Percentiles rank a stretch among this genome's conserved stretches.
phyloP scores from a whole-genome alignment of 345 rosid species.

The Raphanus sativus region DNA sequence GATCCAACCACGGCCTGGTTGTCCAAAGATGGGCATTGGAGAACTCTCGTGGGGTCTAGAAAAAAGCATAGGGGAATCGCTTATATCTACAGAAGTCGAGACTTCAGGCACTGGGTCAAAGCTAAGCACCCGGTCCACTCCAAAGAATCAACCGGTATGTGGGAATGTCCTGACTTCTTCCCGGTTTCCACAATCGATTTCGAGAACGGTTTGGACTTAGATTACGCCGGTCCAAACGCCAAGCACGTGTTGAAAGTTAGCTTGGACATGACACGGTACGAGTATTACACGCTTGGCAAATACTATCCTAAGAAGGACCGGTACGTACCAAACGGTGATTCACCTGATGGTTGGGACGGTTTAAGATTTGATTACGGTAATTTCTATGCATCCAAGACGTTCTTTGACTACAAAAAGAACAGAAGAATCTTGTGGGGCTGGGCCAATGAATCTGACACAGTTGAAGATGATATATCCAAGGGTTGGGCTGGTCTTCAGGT shows the following conservation, averaged over 20 bases:
- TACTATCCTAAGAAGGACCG: conserved; percentile 45
- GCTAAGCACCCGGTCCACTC: neutral
- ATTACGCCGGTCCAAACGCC: conserved; percentile 25
- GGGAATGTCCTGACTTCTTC: neutral
- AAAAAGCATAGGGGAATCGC: neutral
- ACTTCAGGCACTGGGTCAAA: neutral
- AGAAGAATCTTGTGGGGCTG: conserved; percentile 77
- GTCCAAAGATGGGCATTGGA: conserved; percentile 57
- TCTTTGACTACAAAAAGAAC: conserved; percentile 54
- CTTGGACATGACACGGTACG: conserved; percentile 70
- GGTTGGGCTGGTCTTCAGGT: conserved; percentile 97
- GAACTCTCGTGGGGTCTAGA: conserved; percentile 52
- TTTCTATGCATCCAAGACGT: conserved; percentile 80
- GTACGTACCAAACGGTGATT: conserved; percentile 54
- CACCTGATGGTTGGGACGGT: conserved; percentile 73
- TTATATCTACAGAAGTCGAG: neutral
- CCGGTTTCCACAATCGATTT: conserved; percentile 25
- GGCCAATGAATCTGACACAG: conserved; percentile 75
- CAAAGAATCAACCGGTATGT: neutral
- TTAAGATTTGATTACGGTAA: conserved; percentile 78
- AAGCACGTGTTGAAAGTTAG: conserved; percentile 75
- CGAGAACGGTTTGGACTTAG: conserved; percentile 55
- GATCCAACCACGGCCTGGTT: conserved; percentile 94
- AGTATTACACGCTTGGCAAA: conserved; percentile 70
- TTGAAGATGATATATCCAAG: conserved; percentile 40